phyloP scores from a whole-genome alignment of 2,329 filamentous ascomycete species.

The Trichoderma asperellum region DNA sequence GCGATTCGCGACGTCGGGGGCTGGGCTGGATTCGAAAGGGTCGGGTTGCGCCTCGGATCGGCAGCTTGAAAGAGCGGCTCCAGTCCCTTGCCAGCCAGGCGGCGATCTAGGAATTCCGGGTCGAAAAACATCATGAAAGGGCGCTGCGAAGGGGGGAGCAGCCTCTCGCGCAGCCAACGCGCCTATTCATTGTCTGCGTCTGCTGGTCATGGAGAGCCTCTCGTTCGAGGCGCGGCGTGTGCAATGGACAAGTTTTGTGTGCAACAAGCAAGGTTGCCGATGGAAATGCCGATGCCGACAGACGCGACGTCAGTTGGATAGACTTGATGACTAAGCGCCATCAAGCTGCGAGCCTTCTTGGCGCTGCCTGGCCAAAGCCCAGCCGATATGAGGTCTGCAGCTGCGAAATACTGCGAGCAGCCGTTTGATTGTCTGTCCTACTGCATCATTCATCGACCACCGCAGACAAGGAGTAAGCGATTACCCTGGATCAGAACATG shows the following conservation, averaged over 20 bases:
- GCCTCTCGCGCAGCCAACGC: conserved; percentile 15
- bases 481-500: not conserved
- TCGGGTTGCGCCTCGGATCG: not conserved
- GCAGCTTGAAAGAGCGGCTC: not conserved
- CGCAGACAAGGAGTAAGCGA: not conserved
- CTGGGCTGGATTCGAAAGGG: not conserved
- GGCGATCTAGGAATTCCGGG: conserved; percentile 15
- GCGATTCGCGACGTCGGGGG: conserved; percentile 6
- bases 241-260: not conserved
- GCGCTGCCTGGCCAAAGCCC: too few relatives aligned
- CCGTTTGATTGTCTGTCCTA: not conserved
- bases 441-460: too few relatives aligned
- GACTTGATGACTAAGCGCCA: not conserved
- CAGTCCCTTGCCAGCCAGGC: conserved; percentile 10
- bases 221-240: not conserved
- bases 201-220: not conserved
- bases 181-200: conserved; percentile 13
- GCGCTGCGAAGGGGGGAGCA: not conserved
- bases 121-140: conserved; percentile 19
- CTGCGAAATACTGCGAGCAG: not conserved
- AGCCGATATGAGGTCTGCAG: not conserved
- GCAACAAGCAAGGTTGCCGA: not conserved
- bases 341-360: too few relatives aligned
- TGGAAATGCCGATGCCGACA: not conserved
- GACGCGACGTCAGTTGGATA: not conserved